These are phyloP conservation scores for Apiospora malaysiana DNA, from an alignment of 2,329 filamentous ascomycete genomes.

Conservation along the genomic window DNA sequence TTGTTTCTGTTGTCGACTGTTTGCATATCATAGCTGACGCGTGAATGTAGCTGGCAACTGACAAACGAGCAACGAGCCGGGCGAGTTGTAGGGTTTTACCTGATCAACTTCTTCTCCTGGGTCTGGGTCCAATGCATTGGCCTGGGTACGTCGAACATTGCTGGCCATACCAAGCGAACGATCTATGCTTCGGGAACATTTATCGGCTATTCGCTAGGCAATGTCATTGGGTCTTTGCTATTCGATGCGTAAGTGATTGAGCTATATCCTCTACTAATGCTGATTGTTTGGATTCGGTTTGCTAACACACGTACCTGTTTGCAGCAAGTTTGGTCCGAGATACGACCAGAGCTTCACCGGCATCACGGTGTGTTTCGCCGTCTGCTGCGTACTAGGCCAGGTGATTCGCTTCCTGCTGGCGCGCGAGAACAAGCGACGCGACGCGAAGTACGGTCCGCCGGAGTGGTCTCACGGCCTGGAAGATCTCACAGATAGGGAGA, in stretches of 20 bases:
- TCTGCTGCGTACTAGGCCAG: conserved; percentile 17
- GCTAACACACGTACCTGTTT: neutral
- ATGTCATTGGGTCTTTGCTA: conserved; percentile 41
- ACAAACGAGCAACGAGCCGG: conserved; percentile 30
- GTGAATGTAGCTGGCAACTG: conserved; percentile 33
- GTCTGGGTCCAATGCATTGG: conserved; percentile 40
- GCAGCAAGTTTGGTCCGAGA: conserved; percentile 21
- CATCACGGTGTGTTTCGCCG: conserved; percentile 18
- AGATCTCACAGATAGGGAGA: conserved; percentile 20
- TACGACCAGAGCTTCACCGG: conserved; percentile 21
- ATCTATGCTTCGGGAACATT: conserved; percentile 39
- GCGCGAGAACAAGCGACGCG: conserved; percentile 19
- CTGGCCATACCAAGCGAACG: conserved; percentile 42
- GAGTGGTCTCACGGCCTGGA: conserved; percentile 20
- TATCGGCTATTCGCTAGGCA: conserved; percentile 42
- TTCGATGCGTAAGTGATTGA: conserved; percentile 36
- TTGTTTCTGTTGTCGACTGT: neutral
- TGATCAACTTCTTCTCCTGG: conserved; percentile 40
- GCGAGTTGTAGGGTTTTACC: conserved; percentile 38
- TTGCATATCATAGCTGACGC: neutral
- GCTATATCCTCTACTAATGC: neutral
- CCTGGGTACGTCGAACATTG: conserved; percentile 41
- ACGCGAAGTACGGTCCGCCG: conserved; percentile 17
- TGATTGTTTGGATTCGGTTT: neutral
- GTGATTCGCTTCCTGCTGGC: conserved; percentile 12